Evolutionary conservation across 2,329 filamentous ascomycete genomes (phyloP).

Genomic region (Epichloe typhina): DNA sequence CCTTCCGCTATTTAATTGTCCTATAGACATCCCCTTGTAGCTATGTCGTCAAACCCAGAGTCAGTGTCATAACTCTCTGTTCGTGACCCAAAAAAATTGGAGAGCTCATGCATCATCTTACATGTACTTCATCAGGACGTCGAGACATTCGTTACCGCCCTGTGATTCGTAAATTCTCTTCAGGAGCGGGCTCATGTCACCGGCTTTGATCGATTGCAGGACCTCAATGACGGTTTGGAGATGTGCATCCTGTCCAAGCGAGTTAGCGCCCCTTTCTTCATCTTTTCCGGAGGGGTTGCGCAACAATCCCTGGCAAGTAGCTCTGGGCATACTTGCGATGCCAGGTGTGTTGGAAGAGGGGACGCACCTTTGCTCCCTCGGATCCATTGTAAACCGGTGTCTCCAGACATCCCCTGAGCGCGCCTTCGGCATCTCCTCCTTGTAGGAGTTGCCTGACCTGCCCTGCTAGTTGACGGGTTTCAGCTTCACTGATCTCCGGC

Average conservation of each 20-base stretch:
- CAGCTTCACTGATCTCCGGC: slow-evolving; percentile 60
- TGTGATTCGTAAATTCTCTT: slow-evolving; percentile 65
- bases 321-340: neutral
- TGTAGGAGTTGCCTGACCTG: slow-evolving; percentile 82
- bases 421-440: slow-evolving; percentile 77
- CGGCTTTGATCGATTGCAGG: slow-evolving; percentile 87
- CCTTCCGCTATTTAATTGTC: slow-evolving; percentile 20
- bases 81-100: neutral
- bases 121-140: slow-evolving; percentile 97
- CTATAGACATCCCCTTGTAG: slow-evolving; percentile 75
- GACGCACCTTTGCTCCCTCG: slow-evolving; percentile 41
- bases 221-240: slow-evolving; percentile 84
- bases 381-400: slow-evolving; percentile 61
- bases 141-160: slow-evolving; percentile 72
- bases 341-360: neutral
- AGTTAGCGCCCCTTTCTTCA: neutral
- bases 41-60: slow-evolving; percentile 26
- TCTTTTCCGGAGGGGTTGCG: neutral
- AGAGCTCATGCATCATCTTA: slow-evolving; percentile 26
- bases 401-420: slow-evolving; percentile 71
- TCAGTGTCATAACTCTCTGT: neutral
- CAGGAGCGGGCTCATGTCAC: slow-evolving; percentile 85
- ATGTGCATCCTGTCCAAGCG: slow-evolving; percentile 56
- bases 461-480: slow-evolving; percentile 62
- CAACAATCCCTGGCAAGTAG: neutral